These are phyloP conservation scores for Talaromyces liani DNA, from an alignment of 495 filamentous ascomycete species.

Conservation along the genomic window DNA sequence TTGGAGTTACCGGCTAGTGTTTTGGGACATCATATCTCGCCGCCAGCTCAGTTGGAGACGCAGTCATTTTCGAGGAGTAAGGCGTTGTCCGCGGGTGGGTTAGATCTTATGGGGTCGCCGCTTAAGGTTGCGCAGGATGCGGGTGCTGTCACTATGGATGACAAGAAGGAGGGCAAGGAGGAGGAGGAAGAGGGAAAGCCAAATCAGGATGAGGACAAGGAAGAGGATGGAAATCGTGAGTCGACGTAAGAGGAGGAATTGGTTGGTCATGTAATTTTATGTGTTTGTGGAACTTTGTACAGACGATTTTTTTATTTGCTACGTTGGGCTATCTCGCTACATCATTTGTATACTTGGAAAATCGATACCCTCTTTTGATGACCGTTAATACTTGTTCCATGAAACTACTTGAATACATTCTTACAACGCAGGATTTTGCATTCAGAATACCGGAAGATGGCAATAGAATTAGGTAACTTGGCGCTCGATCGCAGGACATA, in stretches of 20 bases:
- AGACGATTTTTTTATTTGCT: background rate
- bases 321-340: background rate
- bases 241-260: background rate
- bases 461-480: background rate
- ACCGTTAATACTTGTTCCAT: background rate
- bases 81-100: background rate
- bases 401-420: background rate
- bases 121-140: background rate
- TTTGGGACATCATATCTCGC: constrained; percentile 33
- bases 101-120: background rate
- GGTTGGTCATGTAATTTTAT: background rate
- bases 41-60: constrained; percentile 25
- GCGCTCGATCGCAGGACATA: background rate
- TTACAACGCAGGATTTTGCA: background rate
- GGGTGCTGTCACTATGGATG: background rate
- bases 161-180: background rate
- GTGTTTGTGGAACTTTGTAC: background rate
- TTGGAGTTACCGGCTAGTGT: constrained; percentile 41
- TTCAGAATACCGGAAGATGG: too few species aligned
- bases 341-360: background rate
- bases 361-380: background rate
- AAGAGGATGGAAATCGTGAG: background rate
- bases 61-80: background rate
- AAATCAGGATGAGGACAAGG: background rate
- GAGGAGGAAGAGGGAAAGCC: background rate